Percentiles rank a stretch among this genome's conserved stretches.
Conservation (phyloP, 345 rosid species). For the Dovyalis caffra region DNA sequence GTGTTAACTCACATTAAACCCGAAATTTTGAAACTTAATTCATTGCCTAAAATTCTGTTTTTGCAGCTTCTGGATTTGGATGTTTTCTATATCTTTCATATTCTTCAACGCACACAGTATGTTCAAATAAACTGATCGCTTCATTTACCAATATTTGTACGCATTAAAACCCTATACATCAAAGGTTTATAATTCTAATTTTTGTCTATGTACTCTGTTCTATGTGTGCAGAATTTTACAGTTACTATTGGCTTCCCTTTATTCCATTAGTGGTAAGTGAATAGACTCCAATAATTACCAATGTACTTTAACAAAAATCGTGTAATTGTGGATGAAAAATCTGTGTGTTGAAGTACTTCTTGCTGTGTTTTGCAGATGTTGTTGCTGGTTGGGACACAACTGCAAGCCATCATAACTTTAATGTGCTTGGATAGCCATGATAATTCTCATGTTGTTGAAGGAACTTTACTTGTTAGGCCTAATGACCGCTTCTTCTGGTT, state of each 20-base stretch:
- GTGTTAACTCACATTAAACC: neutral
- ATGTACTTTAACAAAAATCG: neutral
- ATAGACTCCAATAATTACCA: neutral
- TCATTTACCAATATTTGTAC: neutral
- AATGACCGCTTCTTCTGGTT: slow-evolving; percentile 67
- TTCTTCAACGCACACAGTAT: slow-evolving; percentile 73
- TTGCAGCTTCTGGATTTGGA: slow-evolving; percentile 78
- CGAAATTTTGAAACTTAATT: neutral
- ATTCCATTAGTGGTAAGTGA: slow-evolving; percentile 66
- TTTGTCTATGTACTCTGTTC: neutral
- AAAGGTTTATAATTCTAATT: neutral
- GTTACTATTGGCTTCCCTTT: slow-evolving; percentile 77
- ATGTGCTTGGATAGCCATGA: slow-evolving; percentile 57
- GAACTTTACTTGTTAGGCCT: slow-evolving; percentile 57
- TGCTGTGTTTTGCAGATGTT: slow-evolving; percentile 38
- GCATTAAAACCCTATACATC: neutral
- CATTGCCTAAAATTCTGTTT: neutral
- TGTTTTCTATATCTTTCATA: slow-evolving; percentile 56
- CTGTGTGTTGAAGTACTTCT: neutral
- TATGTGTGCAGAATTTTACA: slow-evolving; percentile 47
- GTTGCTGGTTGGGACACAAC: slow-evolving; percentile 53
- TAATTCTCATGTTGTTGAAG: slow-evolving; percentile 49
- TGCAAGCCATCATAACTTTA: slow-evolving; percentile 51
- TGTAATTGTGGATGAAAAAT: neutral
- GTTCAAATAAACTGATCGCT: neutral